These are phyloP conservation scores for Ophiostoma himal-ulmi DNA, from an alignment of 2,329 filamentous ascomycete species.

Conservation along the genomic window DNA sequence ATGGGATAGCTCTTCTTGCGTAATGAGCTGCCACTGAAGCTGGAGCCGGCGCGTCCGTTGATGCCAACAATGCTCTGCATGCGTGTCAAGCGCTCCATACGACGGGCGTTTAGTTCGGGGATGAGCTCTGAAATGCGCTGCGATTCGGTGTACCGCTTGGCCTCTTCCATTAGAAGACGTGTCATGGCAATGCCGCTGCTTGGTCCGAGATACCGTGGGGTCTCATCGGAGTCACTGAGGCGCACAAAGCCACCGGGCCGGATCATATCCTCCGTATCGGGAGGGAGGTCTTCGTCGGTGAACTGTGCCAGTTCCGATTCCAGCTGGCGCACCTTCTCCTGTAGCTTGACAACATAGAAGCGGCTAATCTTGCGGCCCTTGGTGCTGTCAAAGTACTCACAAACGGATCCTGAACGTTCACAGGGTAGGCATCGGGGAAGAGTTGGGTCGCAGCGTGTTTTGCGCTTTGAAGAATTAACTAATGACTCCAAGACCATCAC, in stretches of 20 bases:
- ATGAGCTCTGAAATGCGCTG: constrained; percentile 90
- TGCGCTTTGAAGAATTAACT: constrained; percentile 54
- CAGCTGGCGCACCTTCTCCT: constrained; percentile 75
- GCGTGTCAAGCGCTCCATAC: constrained; percentile 49
- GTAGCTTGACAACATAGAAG: constrained; percentile 85
- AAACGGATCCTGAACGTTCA: constrained; percentile 82
- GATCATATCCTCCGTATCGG: constrained; percentile 76
- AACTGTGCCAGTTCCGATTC: constrained; percentile 75
- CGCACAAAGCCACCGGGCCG: constrained; percentile 80
- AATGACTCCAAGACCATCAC: not conserved
- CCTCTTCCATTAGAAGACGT: constrained; percentile 89
- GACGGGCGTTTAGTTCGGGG: constrained; percentile 61
- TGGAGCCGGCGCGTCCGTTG: constrained; percentile 44
- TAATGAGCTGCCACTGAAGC: constrained; percentile 46
- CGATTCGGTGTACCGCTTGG: constrained; percentile 85
- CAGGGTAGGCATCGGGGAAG: constrained; percentile 88
- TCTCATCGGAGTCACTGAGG: constrained; percentile 78
- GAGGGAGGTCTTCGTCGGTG: constrained; percentile 69
- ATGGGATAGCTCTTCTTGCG: constrained; percentile 86
- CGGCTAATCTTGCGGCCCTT: constrained; percentile 82
- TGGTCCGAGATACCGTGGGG: constrained; percentile 79
- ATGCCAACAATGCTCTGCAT: constrained; percentile 58
- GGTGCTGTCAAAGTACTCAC: constrained; percentile 90
- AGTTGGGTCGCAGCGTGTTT: constrained; percentile 91
- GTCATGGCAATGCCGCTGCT: constrained; percentile 96